Base-by-base conservation (phyloP, 2,329 filamentous ascomycete genomes). In the Emmonsiellopsis sp. region DNA sequence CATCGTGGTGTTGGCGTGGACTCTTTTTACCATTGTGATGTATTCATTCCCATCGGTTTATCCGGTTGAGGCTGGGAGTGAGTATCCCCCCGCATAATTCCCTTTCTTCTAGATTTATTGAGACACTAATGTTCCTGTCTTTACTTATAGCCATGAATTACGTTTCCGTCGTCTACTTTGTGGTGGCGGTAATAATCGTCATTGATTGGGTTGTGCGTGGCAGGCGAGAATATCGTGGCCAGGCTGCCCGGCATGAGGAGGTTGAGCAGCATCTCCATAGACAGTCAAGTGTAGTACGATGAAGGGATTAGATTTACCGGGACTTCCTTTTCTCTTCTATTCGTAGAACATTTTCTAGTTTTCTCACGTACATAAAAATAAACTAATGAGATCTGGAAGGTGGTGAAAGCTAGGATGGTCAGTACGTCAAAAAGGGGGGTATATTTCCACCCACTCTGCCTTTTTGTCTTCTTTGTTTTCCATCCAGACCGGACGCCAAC, bases 21-120 rank as follows among this genome's bases (percentile, higher is more conserved):
- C 74, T 0, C 39, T 71, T 32, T 76, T 79, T 57, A 74, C 74
- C 5, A 57, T 76, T 47, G 56, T 76, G 56, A 72, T 76, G 65
- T 75, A 74, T 61, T 72, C 69, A 21, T 73, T 73, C 61, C 71
- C 71, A 7, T 56, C 64, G 6, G 58, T 59, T 1, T 61, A 64
- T 57, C 70, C 71, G 11, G 70, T 68, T 6, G 59, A 55, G 6
- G 58, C 65, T 34, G 60, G 61, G 27, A 68, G 68, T 70, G 63
- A 64, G 67, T 51, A 17, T 21, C 45, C 33, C 37, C 40, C 36
- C 13, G 36, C 9, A 39, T n/a, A 39, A 44, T 10, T 3, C 42
- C 42, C 42, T 43, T 32, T 14, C 43, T 44, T 32, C 43, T 21
- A 17, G 40, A 10, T 44, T n/a, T 31, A 17, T 17, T 6, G 21